A percentile compares a stretch with the other conserved stretches of the same genome.
These are phyloP conservation scores for Apodospora peruviana DNA, from an alignment of 495 filamentous ascomycete species.

Conservation along the genomic window DNA sequence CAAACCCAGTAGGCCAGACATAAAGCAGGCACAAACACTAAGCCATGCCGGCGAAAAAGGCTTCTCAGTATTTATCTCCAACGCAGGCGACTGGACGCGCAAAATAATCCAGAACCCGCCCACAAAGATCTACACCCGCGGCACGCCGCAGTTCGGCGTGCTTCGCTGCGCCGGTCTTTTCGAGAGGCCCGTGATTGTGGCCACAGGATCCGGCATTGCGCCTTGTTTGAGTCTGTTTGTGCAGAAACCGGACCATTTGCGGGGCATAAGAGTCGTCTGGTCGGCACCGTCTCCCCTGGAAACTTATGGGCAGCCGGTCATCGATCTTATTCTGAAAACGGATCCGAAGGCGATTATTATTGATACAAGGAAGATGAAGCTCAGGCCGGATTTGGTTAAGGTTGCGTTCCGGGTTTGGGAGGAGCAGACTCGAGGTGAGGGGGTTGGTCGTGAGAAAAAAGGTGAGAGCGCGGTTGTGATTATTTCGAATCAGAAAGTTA, in stretches of 20 bases:
- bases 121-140: constrained; percentile 50
- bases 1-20: constrained; percentile 58
- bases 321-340: constrained; percentile 35
- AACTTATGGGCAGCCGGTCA: constrained; percentile 41
- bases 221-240: constrained; percentile 53
- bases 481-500: constrained; percentile 70
- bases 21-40: too few relatives aligned
- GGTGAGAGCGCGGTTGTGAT: constrained; percentile 66
- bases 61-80: constrained; percentile 68
- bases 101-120: constrained; percentile 57
- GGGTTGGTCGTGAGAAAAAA: constrained; percentile 52
- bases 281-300: constrained; percentile 35
- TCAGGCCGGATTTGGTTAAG: constrained; percentile 48
- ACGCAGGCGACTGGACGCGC: constrained; percentile 81
- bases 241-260: constrained; percentile 28
- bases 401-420: constrained; percentile 52
- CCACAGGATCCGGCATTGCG: constrained; percentile 79
- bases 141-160: constrained; percentile 58
- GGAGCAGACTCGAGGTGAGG: constrained; percentile 48
- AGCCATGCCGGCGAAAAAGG: constrained; percentile 47
- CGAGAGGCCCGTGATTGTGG: constrained; percentile 63
- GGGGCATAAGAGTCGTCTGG: constrained; percentile 47
- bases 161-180: constrained; percentile 69
- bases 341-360: constrained; percentile 46
- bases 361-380: constrained; percentile 40